These are phyloP conservation scores for Lenzites betulinus DNA, from an alignment of 768 basidiomycete genomes.

Conservation along the genomic window DNA sequence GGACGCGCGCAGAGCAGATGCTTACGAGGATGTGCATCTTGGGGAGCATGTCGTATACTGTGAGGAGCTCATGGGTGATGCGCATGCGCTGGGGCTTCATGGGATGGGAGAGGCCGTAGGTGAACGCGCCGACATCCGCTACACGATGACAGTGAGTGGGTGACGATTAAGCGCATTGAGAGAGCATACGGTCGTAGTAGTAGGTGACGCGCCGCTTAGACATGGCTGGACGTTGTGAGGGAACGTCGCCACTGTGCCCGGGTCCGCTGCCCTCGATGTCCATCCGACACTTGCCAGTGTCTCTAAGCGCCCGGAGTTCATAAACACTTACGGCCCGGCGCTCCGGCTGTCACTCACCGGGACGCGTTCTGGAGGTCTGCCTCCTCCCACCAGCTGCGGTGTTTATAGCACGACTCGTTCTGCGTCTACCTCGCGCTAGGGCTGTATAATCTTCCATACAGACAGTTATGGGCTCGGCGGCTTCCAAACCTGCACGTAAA, in stretches of 20 bases:
- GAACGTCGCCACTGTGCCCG: background rate
- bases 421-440: background rate
- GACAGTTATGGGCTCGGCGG: conserved; percentile 55
- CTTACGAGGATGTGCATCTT: conserved; percentile 91
- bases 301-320: background rate
- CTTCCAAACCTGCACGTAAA: conserved; percentile 62
- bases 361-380: background rate
- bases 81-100: conserved; percentile 98
- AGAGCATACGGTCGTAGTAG: conserved; percentile 68
- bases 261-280: background rate
- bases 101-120: conserved; percentile 85
- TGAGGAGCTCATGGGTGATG: conserved; percentile 89
- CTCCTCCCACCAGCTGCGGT: background rate
- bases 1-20: background rate
- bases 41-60: conserved; percentile 87
- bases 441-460: background rate
- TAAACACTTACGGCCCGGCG: too few relatives aligned
- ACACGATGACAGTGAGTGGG: background rate
- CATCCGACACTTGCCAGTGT: background rate
- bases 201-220: conserved; percentile 76
- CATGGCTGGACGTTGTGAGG: conserved; percentile 40
- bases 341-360: background rate
- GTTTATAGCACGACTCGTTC: too few relatives aligned
- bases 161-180: background rate
- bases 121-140: conserved; percentile 77